Conservation (phyloP, 495 filamentous ascomycete genomes). For the Pseudomonodictys pantanalensis region DNA sequence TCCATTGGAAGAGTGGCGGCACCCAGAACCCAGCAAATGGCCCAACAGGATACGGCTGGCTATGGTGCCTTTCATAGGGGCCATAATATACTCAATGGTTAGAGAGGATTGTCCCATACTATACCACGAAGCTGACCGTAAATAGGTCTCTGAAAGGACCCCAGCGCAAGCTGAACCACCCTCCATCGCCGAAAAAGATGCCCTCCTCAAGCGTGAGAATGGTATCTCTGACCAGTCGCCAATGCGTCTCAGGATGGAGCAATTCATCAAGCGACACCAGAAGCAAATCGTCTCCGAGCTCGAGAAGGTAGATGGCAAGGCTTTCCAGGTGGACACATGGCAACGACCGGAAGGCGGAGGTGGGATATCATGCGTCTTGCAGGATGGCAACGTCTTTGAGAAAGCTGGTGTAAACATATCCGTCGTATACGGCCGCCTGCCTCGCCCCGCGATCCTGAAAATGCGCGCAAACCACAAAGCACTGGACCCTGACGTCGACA, state of each 20-base stretch:
- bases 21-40: slow-evolving; percentile 29
- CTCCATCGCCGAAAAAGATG: slow-evolving; percentile 72
- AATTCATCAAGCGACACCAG: slow-evolving; percentile 89
- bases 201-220: slow-evolving; percentile 61
- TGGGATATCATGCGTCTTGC: slow-evolving; percentile 85
- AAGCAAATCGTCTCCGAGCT: slow-evolving; percentile 77
- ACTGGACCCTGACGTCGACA: slow-evolving; percentile 71
- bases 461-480: slow-evolving; percentile 97
- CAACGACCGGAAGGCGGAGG: slow-evolving; percentile 80
- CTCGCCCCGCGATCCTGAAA: slow-evolving; percentile 80
- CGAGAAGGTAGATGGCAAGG: slow-evolving; percentile 72
- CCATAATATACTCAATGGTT: slow-evolving; percentile 70
- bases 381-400: slow-evolving; percentile 95
- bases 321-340: slow-evolving; percentile 84
- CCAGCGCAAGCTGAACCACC: slow-evolving; percentile 52
- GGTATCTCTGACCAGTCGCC: slow-evolving; percentile 70
- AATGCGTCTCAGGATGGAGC: slow-evolving; percentile 97
- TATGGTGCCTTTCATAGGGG: slow-evolving; percentile 60
- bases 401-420: slow-evolving; percentile 96
- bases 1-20: slow-evolving; percentile 11
- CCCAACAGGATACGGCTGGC: slow-evolving; percentile 50
- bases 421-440: slow-evolving; percentile 89
- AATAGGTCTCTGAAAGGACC: slow-evolving; percentile 39
- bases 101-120: neutral
- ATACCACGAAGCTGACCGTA: slow-evolving; percentile 8